Base-by-base conservation (phyloP, 129 eudicot species). In the Helianthus annuus region DNA sequence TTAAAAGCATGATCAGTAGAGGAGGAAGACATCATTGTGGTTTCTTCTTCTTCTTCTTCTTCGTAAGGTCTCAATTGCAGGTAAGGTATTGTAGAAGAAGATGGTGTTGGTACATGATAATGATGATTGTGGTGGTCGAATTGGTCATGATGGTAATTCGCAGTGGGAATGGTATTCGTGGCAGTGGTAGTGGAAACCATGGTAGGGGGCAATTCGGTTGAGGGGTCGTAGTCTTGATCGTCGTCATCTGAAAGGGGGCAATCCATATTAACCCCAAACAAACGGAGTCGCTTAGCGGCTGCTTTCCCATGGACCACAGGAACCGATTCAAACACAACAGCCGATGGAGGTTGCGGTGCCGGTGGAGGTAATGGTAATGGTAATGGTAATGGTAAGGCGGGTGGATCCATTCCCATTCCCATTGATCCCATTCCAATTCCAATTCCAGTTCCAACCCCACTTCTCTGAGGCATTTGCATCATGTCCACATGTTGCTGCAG, bases 191-290 rank as follows among this genome's bases (percentile, higher is more conserved):
- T 29, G 13, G 42, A 32, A 60, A 2, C 66, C 42, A 60, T 62
- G 56, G 58, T 49, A 45, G 85, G 78, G 62, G 84, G 78, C 68
- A 81, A 71, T 56, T 77, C 75, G 42, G 66, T 71, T 40, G 69
- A 49, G 8, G 49, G 62, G 34, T 88, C 85, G 17, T 75, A 61
- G 55, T 75, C 72, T 46, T 72, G 74, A 24, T 86, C 84, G 14
- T 83, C 92, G 29, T 88, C 81, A 66, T 78, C 87, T 12, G 80
- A 73, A 17, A 83, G 79, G 69, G 97, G 89, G 68, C 95, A 93
- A 16, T 93, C 98, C 98, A 93, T 89, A 84, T 93, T 93, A 74
- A 89, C 98, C 11, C 98, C 98, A 71, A 93, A 93, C 67, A 93
- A 76, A 70, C 98, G 84, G 5, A 93, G 82, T 61, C 95, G 64